These are phyloP conservation scores for Citrus cavaleriei DNA, from an alignment of 345 rosid genomes.

Conservation along the genomic window DNA sequence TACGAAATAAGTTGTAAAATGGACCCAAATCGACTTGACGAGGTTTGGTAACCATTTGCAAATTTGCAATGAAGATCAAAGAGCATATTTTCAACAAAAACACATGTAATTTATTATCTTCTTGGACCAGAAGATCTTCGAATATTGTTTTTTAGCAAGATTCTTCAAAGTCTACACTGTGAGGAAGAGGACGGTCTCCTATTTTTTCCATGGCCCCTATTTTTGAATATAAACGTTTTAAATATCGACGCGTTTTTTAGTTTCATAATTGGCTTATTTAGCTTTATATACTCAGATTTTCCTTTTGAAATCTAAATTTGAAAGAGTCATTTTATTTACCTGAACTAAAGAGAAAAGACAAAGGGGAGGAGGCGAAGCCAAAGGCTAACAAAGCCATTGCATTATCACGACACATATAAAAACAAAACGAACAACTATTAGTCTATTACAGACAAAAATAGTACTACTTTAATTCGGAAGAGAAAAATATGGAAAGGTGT, in stretches of 20 bases:
- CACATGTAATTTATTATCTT: background rate
- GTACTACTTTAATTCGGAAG: background rate
- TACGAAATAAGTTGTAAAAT: background rate
- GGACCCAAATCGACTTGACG: background rate
- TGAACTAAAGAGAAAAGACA: background rate
- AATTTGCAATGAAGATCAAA: background rate
- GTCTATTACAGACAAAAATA: background rate
- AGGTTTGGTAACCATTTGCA: too few species aligned
- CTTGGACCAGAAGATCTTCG: background rate
- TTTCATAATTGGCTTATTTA: background rate
- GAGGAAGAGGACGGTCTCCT: background rate
- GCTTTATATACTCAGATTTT: background rate
- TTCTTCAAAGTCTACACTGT: background rate
- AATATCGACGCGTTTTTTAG: background rate
- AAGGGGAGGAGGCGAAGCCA: background rate
- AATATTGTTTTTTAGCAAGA: background rate
- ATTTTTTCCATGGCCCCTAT: background rate
- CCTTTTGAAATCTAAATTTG: background rate
- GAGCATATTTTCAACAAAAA: background rate
- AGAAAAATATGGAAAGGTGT: background rate
- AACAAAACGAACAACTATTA: background rate
- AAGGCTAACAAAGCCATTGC: background rate
- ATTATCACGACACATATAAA: background rate
- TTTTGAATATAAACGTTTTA: background rate
- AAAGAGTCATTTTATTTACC: background rate